Evolutionary conservation across 2,329 filamentous ascomycete species (phyloP), one percentile per base, ranked within the genome.

Genomic region (Rhynchosporium agropyri): DNA sequence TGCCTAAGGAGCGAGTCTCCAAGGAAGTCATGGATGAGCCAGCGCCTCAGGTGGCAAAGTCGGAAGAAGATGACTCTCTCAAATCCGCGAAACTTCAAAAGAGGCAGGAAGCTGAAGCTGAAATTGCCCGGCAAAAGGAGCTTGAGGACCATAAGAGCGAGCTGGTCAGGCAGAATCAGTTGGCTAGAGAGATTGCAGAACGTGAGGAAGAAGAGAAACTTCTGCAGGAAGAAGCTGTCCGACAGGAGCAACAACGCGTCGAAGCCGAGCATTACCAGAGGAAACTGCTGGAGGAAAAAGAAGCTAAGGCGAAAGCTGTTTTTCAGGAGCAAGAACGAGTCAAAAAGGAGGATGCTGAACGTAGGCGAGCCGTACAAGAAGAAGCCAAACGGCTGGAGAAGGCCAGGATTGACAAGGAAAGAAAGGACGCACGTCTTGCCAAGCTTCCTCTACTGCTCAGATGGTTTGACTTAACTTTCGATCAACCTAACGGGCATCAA

Each of bases 381-480:
- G 81, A 81, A 36, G 78, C 79, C 10, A 78, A 79, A 42, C 78
- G 80, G 62, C 79, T 77, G 8, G 83, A 85, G 67, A 80, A 68
- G 56, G 63, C 63, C 28, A 79, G 81, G 53, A 71, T 81, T 12
- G 80, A 78, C 31, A 79, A 84, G 66, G 83, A 88, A 69, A 78
- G 84, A 70, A 83, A 86, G 68, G 79, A 79, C 33, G 74, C 77
- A 38, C 81, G 84, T 15, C 70, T 88, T 33, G 79, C 81, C 45
- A 86, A 83, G 67, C 73, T 89, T 20, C 86, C 86, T 3, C 80
- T 84, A 45, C 76, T 88, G 40, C 74, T 89, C 50, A 82, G 81
- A 54, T 89, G 86, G 85, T 79, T 89, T 29, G 81, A 86, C 60
- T 75, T 73, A 26, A 80, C 78, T 85, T 79, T 89, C 31, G 81